Evolutionary conservation across 2,329 filamentous ascomycete species (phyloP).

Genomic region (Elsinoe necatrix): DNA sequence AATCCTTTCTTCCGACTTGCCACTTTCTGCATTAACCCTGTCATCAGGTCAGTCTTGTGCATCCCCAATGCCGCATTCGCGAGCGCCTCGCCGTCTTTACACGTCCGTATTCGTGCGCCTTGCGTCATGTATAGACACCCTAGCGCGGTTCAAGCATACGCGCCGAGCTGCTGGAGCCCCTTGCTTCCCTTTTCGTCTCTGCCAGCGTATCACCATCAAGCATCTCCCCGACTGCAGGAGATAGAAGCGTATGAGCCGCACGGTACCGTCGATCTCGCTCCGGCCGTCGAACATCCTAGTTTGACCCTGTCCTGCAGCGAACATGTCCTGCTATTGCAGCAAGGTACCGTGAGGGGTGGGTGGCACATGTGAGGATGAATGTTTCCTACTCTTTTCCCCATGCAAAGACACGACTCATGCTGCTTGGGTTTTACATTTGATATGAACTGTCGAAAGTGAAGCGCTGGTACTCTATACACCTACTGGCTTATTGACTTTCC

Average conservation of each 20-base stretch:
- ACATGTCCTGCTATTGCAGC: not conserved
- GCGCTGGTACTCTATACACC: not conserved
- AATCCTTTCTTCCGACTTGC: not conserved
- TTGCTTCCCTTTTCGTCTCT: constrained; percentile 5
- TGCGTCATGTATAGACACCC: not conserved
- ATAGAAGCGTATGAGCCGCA: not conserved
- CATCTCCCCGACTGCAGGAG: not conserved
- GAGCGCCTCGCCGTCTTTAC: not conserved
- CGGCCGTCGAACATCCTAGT: not conserved
- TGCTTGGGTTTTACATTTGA: not conserved
- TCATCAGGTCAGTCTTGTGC: not conserved
- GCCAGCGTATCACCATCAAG: not conserved
- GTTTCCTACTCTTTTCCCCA: not conserved
- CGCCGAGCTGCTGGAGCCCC: not conserved
- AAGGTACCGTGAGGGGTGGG: not conserved
- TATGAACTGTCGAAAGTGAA: not conserved
- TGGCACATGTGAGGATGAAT: not conserved
- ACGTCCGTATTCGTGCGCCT: constrained; percentile 6
- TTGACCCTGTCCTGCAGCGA: not conserved
- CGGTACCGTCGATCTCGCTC: not conserved
- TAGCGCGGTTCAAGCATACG: not conserved
- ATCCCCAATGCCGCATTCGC: not conserved
- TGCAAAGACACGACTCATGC: constrained; percentile 4
- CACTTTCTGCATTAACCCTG: not conserved
- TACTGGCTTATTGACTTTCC: not conserved